Evolutionary conservation across 225 moss, liverwort and hornwort genomes (phyloP), one percentile per base, ranked within the genome.

Genomic region (Neckera pumila): DNA sequence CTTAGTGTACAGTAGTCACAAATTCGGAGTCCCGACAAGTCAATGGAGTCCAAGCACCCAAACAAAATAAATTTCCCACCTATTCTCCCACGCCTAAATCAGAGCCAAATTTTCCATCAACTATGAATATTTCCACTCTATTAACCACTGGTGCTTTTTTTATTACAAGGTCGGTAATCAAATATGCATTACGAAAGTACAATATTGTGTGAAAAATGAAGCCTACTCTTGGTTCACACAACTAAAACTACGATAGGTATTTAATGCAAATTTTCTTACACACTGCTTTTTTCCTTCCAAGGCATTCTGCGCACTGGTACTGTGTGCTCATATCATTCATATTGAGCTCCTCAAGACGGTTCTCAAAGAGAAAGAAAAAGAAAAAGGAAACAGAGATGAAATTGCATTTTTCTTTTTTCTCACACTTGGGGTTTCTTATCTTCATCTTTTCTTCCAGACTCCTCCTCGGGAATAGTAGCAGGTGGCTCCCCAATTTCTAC

Each of bases 401-500:
- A 26, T 53, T 7, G 26, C 2, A 7, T 33, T 12, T 33, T 45
- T 2, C 14, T 45, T 56, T 65, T 33, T 64, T 40, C 47, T 84
- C 64, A 82, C 61, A 69, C 87, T 89, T 75, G 15, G 36, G 62
- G 38, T 61, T 69, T 87, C 43, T 30, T 14, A 8, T 54, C 75
- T 56, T 89, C 54, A 8, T 89, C 84, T 60, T n/a, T 36, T 36
- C 64, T 64, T 88, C 15, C 43, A 43, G 56, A 17, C 5, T 6
- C 30, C 3, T 77, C 60, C 33, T 69, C 33, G 42, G 58, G 28
- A 20, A 11, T 4, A 3, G 69, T 23, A 22, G 70, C 43, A 79
- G 73, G 87, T 4, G 71, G 85, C 77, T 88, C 91, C 17, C 82
- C 88, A 51, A 92, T 92, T 65, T 92, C 90, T 26, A 92, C 78